phyloP scores from a whole-genome alignment of 2,329 filamentous ascomycete species.

The Penicillium sp. region DNA sequence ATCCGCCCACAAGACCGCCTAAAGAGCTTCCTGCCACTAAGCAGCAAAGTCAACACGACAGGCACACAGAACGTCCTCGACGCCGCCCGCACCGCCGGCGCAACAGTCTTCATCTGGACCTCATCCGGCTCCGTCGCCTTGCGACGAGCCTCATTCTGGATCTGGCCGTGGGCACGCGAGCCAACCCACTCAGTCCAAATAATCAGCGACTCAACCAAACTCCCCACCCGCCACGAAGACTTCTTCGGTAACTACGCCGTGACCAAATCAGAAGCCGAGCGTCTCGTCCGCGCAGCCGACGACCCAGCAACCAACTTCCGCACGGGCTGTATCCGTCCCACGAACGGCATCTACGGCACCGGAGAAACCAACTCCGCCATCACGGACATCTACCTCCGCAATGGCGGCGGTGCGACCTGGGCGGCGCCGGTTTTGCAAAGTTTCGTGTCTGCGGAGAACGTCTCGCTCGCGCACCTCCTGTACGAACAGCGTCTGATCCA shows the following conservation, averaged over 20 bases:
- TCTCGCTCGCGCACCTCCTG: conserved; percentile 52
- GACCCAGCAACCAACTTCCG: conserved; percentile 41
- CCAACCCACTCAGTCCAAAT: conserved; percentile 47
- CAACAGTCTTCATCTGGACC: conserved; percentile 52
- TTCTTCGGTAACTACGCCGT: conserved; percentile 52
- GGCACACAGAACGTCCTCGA: conserved; percentile 51
- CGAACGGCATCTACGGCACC: conserved; percentile 53
- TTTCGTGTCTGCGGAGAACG: conserved; percentile 52
- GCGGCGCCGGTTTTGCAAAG: conserved; percentile 47
- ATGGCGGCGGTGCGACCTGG: conserved; percentile 43
- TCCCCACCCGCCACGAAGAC: conserved; percentile 40
- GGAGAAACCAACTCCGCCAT: conserved; percentile 41
- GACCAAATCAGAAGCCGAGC: conserved; percentile 53
- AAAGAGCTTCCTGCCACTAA: conserved; percentile 45
- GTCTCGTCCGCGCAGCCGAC: conserved; percentile 48
- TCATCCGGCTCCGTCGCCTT: conserved; percentile 51
- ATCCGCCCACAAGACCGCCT: conserved; percentile 53
- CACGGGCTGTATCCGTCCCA: conserved; percentile 54
- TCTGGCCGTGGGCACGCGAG: conserved; percentile 43
- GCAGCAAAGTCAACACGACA: conserved; percentile 49
- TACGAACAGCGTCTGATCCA: conserved; percentile 52
- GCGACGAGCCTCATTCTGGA: conserved; percentile 43
- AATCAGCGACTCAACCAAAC: conserved; percentile 42
- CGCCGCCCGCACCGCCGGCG: conserved; percentile 47
- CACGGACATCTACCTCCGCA: conserved; percentile 41